A percentile compares a stretch with the other conserved stretches of the same genome.
Conservation (phyloP, 2,329 filamentous ascomycete species). For the Grosmannia huntii region DNA sequence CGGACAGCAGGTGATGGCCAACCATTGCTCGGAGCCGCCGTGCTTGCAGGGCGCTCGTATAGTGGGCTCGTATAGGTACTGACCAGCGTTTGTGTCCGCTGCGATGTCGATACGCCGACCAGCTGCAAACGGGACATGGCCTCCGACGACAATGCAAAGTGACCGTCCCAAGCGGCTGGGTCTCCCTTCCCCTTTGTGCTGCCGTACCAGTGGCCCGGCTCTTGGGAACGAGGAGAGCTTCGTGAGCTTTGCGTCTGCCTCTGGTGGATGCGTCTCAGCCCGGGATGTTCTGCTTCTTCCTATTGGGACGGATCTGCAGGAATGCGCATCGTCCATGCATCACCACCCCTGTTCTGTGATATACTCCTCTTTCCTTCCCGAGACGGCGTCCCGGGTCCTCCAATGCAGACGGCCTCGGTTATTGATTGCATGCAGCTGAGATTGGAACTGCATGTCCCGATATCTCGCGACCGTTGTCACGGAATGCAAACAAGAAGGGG, state of each 20-base stretch:
- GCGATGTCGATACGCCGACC: neutral
- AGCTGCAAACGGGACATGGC: neutral
- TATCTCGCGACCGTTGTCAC: neutral
- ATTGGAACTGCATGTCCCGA: neutral
- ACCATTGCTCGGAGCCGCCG: too few relatives aligned
- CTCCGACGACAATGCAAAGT: too few relatives aligned
- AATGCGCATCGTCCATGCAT: neutral
- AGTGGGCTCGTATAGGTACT: too few relatives aligned
- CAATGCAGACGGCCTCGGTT: neutral
- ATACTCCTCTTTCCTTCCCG: neutral
- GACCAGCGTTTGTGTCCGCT: too few relatives aligned
- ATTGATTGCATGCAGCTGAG: neutral
- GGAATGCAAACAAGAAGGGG: neutral
- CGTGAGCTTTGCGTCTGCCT: neutral
- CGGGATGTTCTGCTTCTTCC: neutral
- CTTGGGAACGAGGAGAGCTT: neutral
- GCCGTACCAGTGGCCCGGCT: neutral
- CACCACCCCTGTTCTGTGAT: neutral
- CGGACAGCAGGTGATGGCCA: too few relatives aligned
- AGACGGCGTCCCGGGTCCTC: slow-evolving; percentile 7
- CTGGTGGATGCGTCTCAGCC: too few relatives aligned
- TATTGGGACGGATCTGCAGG: neutral
- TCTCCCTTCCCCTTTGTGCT: neutral
- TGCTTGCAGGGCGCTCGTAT: too few relatives aligned
- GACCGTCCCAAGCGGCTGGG: neutral